phyloP scores from a whole-genome alignment of 495 filamentous ascomycete genomes.

The Cercophora scortea region DNA sequence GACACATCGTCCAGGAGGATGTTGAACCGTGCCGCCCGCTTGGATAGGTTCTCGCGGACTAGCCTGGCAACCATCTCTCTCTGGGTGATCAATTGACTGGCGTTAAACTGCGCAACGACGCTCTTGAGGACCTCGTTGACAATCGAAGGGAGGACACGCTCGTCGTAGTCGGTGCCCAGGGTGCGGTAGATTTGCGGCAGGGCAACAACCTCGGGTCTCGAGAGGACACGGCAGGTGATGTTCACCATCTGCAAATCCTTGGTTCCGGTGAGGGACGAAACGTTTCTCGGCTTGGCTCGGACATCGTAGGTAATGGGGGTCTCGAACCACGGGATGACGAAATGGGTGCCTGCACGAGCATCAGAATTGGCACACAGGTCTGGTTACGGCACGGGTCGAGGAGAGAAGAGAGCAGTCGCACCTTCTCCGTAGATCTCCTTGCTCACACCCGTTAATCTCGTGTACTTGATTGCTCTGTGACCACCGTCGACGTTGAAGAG shows the following conservation, averaged over 20 bases:
- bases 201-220: constrained; percentile 75
- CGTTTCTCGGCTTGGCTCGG: constrained; percentile 92
- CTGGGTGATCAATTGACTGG: constrained; percentile 95
- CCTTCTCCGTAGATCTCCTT: constrained; percentile 97
- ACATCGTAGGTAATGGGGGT: constrained; percentile 96
- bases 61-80: constrained; percentile 90
- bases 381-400: background rate
- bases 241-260: constrained; percentile 99
- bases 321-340: constrained; percentile 93
- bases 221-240: constrained; percentile 99
- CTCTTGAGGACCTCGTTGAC: constrained; percentile 99
- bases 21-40: constrained; percentile 90
- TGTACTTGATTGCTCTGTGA: constrained; percentile 98
- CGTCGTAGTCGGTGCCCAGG: constrained; percentile 91
- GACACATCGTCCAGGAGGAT: constrained; percentile 97
- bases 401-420: constrained; percentile 28
- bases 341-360: constrained; percentile 65
- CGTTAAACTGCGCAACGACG: constrained; percentile 98
- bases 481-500: constrained; percentile 99
- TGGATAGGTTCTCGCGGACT: constrained; percentile 86
- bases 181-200: constrained; percentile 96
- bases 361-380: background rate
- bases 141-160: constrained; percentile 92
- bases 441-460: constrained; percentile 83
- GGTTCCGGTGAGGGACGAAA: constrained; percentile 94